Evolutionary conservation across 176 grass and related monocot species (phyloP).

Genomic region (Oryza meridionalis): DNA sequence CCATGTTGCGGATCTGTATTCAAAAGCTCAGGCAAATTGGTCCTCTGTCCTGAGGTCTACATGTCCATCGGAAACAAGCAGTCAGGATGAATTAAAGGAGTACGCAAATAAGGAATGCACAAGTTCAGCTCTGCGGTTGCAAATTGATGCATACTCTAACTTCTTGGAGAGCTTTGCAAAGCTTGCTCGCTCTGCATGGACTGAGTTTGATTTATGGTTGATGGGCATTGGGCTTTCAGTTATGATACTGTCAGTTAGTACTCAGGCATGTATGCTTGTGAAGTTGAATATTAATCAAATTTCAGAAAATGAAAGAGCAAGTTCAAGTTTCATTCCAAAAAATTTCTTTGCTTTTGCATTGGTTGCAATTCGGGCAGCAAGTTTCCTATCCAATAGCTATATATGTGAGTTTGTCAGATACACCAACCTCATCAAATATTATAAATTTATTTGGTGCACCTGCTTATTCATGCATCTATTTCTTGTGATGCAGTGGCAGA

Average conservation of each 20-base stretch:
- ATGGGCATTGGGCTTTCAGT: constrained; percentile 76
- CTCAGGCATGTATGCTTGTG: constrained; percentile 55
- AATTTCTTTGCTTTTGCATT: constrained; percentile 63
- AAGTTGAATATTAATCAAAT: constrained; percentile 39
- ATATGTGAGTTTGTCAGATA: constrained; percentile 82
- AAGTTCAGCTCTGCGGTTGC: constrained; percentile 48
- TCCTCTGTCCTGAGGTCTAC: constrained; percentile 42
- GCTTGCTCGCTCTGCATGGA: constrained; percentile 96
- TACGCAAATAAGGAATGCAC: not conserved
- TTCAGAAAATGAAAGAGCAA: constrained; percentile 31
- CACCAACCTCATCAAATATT: constrained; percentile 25
- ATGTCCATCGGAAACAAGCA: constrained; percentile 47
- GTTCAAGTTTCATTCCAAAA: constrained; percentile 42
- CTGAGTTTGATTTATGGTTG: constrained; percentile 81
- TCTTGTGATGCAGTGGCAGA: constrained; percentile 74
- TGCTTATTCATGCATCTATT: constrained; percentile 32
- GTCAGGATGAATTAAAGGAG: constrained; percentile 38
- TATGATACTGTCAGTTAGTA: constrained; percentile 73
- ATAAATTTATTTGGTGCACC: constrained; percentile 23
- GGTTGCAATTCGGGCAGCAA: constrained; percentile 74
- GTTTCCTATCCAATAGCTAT: constrained; percentile 98
- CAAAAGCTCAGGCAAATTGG: constrained; percentile 68
- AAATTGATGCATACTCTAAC: constrained; percentile 77
- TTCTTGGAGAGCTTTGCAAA: constrained; percentile 88
- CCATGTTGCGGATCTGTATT: constrained; percentile 62